Percentiles rank a stretch among this genome's conserved stretches.
phyloP scores from a whole-genome alignment of 139 green algal genomes.

The Micromonas commoda region DNA sequence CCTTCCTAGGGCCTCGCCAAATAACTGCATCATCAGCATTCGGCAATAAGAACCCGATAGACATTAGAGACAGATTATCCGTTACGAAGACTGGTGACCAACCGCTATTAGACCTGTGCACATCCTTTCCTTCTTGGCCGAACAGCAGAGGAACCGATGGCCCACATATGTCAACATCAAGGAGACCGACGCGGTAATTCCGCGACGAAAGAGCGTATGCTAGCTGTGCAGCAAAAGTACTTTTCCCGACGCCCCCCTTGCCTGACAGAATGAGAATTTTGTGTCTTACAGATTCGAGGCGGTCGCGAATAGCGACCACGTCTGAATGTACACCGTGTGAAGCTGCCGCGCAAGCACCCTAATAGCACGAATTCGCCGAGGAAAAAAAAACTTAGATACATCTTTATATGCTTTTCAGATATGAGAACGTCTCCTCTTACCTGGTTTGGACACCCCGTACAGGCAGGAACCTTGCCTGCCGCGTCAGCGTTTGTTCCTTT shows the following conservation, averaged over 20 bases:
- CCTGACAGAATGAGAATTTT: constrained; percentile 92
- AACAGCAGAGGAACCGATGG: constrained; percentile 90
- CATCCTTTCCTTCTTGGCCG: constrained; percentile 80
- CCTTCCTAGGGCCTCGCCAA: constrained; percentile 75
- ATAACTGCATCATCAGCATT: constrained; percentile 93
- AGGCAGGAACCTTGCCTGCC: neutral
- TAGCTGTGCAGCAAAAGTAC: constrained; percentile 87
- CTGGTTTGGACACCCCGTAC: neutral
- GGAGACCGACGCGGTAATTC: constrained; percentile 75
- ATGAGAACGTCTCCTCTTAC: neutral
- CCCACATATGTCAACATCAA: constrained; percentile 98
- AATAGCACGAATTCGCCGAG: neutral
- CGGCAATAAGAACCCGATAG: constrained; percentile 94
- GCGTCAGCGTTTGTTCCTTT: neutral
- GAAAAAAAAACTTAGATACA: neutral
- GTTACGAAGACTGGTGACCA: constrained; percentile 64
- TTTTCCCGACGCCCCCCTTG: constrained; percentile 97
- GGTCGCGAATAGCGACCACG: constrained; percentile 58
- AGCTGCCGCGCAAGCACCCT: neutral
- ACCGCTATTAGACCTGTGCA: constrained; percentile 69
- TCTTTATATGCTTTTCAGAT: too few relatives aligned
- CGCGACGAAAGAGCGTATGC: constrained; percentile 70
- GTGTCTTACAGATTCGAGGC: constrained; percentile 73
- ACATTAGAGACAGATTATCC: constrained; percentile 96
- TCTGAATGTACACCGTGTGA: constrained; percentile 47